Base-by-base conservation (phyloP, 2,329 filamentous ascomycete species). In the Alternaria dauci region DNA sequence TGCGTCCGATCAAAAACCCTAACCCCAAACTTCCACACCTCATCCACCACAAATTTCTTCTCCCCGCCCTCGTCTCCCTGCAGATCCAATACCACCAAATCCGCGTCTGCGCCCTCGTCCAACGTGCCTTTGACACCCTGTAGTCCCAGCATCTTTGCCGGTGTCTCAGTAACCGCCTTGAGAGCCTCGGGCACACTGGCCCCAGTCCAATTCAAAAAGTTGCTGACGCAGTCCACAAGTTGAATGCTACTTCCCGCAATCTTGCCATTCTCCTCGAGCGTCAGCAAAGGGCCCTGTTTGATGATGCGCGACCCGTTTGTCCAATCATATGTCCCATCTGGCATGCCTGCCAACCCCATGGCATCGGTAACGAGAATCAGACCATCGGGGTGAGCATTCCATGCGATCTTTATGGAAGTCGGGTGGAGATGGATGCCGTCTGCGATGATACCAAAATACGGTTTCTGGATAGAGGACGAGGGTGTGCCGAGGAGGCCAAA, bases 341-440 rank as follows among this genome's bases (percentile, higher is more conserved):
- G 90, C 55, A 96, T 83, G 1, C 94, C 94, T 20, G 92, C 89
- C 16, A 96, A 85, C 68, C 92, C 89, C 92, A 96, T 96, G 5
- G 93, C 93, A 78, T 97, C 94, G 0, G 94, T 97, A 44, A 97
- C 93, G 6, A 97, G 86, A 61, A 97, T 91, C 71, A 95, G 89
- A 0, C 94, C 94, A 5, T 89, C 86, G 0, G 92, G 93, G 73
- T 97, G 92, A 0, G 93, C 89, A 67, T 92, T 92, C 82, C 90
- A 96, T 2, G 94, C 93, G 61, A 97, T 94, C 77, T 93, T 94
- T 79, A 97, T 88, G 0, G 91, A 92, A 1, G 92, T 94, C 0
- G 93, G 91, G 70, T 97, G 93, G 32, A 97, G 83, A 76, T 97
- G 94, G 63, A 96, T 93, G 20, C 94, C 94, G 74, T 97, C 94